These are phyloP conservation scores for Wickerhamiella bombiphila DNA, from an alignment of 805 yeast genomes.

Conservation along the genomic window DNA sequence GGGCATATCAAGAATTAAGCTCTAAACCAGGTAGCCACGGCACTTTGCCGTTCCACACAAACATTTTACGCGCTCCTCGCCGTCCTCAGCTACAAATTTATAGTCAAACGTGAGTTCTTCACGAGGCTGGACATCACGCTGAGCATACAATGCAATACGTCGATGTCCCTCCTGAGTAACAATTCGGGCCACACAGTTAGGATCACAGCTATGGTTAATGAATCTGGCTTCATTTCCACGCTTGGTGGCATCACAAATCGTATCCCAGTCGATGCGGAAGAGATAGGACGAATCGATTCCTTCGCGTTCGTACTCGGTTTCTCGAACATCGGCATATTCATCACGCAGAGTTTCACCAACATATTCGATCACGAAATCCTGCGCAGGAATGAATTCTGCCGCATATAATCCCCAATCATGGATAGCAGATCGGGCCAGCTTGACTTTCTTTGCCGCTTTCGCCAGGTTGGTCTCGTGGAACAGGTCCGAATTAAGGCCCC, in stretches of 20 bases:
- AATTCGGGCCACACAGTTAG: conserved; percentile 93
- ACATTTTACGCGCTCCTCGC: conserved; percentile 77
- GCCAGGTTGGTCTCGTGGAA: conserved; percentile 74
- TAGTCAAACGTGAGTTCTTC: conserved; percentile 88
- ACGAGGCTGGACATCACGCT: conserved; percentile 63
- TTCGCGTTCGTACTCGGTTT: conserved; percentile 64
- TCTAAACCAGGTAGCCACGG: conserved; percentile 8
- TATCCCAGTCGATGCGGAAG: conserved; percentile 83
- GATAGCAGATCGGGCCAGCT: conserved; percentile 93
- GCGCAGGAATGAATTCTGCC: conserved; percentile 84
- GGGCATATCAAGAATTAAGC: not conserved
- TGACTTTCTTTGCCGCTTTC: conserved; percentile 82
- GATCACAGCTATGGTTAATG: conserved; percentile 93
- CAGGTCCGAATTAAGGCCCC: conserved; percentile 47
- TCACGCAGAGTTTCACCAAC: conserved; percentile 92
- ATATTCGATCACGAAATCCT: conserved; percentile 94
- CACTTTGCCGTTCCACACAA: conserved; percentile 92
- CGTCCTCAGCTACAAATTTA: conserved; percentile 74
- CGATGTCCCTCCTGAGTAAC: conserved; percentile 88
- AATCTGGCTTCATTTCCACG: conserved; percentile 95
- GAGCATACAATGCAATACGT: conserved; percentile 87
- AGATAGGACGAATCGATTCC: conserved; percentile 94
- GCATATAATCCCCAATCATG: conserved; percentile 99
- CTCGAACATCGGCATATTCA: conserved; percentile 87
- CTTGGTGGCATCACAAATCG: conserved; percentile 94